phyloP scores from a whole-genome alignment of 352 stramenopile species.

The Globisporangium solare region DNA sequence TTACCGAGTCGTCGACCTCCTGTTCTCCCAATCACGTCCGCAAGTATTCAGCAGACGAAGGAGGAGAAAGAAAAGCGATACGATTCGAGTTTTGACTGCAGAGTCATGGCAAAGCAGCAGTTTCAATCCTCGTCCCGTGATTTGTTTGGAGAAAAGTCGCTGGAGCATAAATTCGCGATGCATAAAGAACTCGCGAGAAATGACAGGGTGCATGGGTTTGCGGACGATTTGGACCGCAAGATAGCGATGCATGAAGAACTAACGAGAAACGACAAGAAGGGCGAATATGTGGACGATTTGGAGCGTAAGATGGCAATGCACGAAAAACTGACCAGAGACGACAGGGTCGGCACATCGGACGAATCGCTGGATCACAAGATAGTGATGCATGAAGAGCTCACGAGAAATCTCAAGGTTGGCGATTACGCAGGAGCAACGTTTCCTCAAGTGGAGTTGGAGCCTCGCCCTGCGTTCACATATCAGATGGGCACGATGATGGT shows the following conservation, averaged over 20 bases:
- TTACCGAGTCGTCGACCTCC: conserved; percentile 8
- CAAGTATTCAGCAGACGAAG: background rate
- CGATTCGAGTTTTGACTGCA: background rate
- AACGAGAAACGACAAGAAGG: conserved; percentile 4
- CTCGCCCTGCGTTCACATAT: conserved; percentile 12
- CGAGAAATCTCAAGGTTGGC: conserved; percentile 1
- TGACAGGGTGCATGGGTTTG: too few relatives aligned
- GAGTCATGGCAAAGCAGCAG: conserved; percentile 12
- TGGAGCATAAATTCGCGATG: conserved; percentile 21
- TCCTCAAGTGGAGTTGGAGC: conserved; percentile 4
- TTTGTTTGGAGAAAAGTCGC: conserved; percentile 2
- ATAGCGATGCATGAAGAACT: conserved; percentile 16
- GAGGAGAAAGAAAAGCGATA: background rate
- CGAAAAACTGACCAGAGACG: conserved; percentile 1
- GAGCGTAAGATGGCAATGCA: conserved; percentile 19
- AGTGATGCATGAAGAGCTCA: conserved; percentile 14
- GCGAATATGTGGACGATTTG: background rate
- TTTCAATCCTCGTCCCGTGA: conserved; percentile 3
- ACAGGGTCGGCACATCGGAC: too few relatives aligned
- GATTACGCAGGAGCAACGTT: background rate
- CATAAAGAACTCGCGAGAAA: conserved; percentile 10
- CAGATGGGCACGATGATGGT: conserved; percentile 27
- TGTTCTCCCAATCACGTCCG: background rate
- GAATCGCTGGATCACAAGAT: conserved; percentile 14
- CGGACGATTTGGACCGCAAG: conserved; percentile 6